Conservation (phyloP, 352 stramenopile genomes). For the Phytophthora hybrid region DNA sequence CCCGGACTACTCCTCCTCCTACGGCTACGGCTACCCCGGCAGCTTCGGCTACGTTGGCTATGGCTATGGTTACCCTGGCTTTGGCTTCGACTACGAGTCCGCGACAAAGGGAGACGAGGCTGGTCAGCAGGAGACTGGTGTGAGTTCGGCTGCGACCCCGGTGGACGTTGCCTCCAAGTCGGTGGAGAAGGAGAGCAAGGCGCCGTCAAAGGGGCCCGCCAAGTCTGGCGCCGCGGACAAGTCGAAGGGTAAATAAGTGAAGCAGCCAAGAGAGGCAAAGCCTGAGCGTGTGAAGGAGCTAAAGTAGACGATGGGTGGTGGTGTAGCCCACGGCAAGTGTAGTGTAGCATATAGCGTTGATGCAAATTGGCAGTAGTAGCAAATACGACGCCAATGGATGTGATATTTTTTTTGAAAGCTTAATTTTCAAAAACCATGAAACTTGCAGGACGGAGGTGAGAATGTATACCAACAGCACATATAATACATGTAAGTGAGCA, state of each 20-base stretch:
- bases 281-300: background rate
- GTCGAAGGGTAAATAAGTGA: background rate
- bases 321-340: background rate
- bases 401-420: background rate
- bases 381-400: background rate
- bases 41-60: background rate
- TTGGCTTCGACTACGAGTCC: too few relatives aligned
- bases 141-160: background rate
- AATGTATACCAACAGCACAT: too few relatives aligned
- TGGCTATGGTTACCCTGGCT: too few relatives aligned
- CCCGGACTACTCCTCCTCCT: slow-evolving; percentile 7
- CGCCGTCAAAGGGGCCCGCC: background rate
- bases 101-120: too few relatives aligned
- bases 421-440: too few relatives aligned
- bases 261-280: background rate
- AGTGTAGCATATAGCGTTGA: background rate
- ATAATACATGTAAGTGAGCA: too few relatives aligned
- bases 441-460: too few relatives aligned
- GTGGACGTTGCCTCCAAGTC: too few relatives aligned
- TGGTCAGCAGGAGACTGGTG: too few relatives aligned
- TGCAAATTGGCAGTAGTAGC: background rate
- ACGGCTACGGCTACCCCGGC: slow-evolving; percentile 1
- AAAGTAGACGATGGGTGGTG: background rate
- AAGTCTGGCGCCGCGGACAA: background rate
- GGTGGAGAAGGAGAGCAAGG: background rate